Base-by-base conservation (phyloP, 495 filamentous ascomycete species). In the Lichina pygmaea region DNA sequence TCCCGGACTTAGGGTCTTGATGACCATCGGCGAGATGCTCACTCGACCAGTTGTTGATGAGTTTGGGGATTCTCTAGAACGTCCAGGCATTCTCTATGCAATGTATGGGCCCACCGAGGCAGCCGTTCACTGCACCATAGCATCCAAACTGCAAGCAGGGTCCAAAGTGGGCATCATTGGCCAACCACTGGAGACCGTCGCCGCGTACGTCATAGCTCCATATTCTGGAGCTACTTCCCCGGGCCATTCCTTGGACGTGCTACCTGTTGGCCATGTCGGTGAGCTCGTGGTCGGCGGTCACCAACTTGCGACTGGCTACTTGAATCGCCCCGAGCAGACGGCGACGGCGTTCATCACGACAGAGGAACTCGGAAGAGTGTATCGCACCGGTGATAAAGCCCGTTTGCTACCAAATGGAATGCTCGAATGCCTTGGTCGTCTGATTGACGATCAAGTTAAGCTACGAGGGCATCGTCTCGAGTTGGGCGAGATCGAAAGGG, bases 71-170 rank as follows among this genome's bases (percentile, higher is more conserved):
- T 57, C 56, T 7, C 44, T 50, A 16, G 46, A 49, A 7, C 34
- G 44, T 4, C 44, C 50, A 8, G 62, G 67, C 8, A 68, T 86
- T 32, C 66, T 92, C 0, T 77, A 77, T 63, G 80, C 71, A 0
- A 85, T 86, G 82, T 92, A 92, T 52, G 82, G 82, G 0, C 83
- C 83, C 9, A 89, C 82, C 0, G 82, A 89, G 59, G 78, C 78
- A 11, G 66, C 81, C 0, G 85, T 92, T 41, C 83, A 92, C 48
- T 78, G 75, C 53, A 77, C 72, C 6, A 53, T 75, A 7, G 66
- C 70, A 43, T 54, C 60, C 2, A 46, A 58, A 32, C 69, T 76
- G 51, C 46, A 47, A 13, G 51, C 55, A 8, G 46, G 54, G n/a
- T 65, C 65, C n/a, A 57, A 61, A 11, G 66, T 73, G 15, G 68